Evolutionary conservation across 75 land plant genomes (phyloP).

Genomic region (Sequoia sempervirens): DNA sequence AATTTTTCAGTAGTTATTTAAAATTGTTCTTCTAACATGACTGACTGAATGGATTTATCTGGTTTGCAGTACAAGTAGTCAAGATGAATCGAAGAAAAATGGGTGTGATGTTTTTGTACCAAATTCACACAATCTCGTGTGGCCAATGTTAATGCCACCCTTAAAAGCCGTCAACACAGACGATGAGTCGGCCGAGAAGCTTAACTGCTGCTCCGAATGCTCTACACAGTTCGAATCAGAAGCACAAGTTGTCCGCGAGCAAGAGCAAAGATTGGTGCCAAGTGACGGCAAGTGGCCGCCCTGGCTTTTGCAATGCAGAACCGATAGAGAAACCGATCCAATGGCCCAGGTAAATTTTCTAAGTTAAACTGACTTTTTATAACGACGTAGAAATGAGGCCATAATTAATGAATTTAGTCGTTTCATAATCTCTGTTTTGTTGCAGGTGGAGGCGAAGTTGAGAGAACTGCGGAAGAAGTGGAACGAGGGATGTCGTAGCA

Average conservation of each 20-base stretch:
- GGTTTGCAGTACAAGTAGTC: not conserved
- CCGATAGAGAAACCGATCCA: not conserved
- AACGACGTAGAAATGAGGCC: not conserved
- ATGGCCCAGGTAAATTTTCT: not conserved
- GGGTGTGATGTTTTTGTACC: not conserved
- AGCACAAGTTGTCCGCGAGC: not conserved
- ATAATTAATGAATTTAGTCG: not conserved
- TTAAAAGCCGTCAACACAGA: slow-evolving; percentile 1
- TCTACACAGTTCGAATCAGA: slow-evolving; percentile 40
- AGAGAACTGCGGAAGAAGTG: slow-evolving; percentile 42
- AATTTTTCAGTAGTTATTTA: too few species aligned
- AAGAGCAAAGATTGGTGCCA: not conserved
- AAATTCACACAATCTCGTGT: not conserved
- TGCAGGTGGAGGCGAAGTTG: slow-evolving; percentile 23
- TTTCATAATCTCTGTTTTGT: not conserved
- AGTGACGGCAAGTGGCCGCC: slow-evolving; percentile 19
- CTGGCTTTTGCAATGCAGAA: slow-evolving; percentile 36
- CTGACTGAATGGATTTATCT: not conserved
- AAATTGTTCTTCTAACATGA: too few species aligned
- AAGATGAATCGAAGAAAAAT: slow-evolving; percentile 1
- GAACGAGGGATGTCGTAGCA: slow-evolving; percentile 35
- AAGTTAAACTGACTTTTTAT: not conserved
- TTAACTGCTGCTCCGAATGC: slow-evolving; percentile 47
- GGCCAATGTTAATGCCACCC: slow-evolving; percentile 4
- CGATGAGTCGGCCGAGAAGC: slow-evolving; percentile 22